Evolutionary conservation across 768 basidiomycete species (phyloP).

Genomic region (Xerocomellus chrysenteron): DNA sequence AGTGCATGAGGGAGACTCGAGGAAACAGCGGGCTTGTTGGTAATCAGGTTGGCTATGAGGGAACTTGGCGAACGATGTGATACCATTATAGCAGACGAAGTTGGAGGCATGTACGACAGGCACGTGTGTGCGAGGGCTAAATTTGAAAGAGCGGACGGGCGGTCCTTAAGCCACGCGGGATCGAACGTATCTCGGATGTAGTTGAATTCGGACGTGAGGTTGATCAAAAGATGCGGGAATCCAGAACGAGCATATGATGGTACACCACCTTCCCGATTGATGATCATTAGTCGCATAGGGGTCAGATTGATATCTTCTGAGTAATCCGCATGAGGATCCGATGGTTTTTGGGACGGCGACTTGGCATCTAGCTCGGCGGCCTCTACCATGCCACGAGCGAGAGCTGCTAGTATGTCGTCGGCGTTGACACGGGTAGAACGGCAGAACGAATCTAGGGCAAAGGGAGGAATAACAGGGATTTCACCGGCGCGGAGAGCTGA

Average conservation of each 20-base stretch:
- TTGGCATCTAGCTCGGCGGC: slow-evolving; percentile 50
- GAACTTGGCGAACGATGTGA: slow-evolving; percentile 95
- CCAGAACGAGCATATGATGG: slow-evolving; percentile 96
- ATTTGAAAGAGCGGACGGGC: slow-evolving; percentile 87
- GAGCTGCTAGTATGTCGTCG: slow-evolving; percentile 84
- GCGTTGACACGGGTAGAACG: slow-evolving; percentile 82
- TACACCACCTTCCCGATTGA: slow-evolving; percentile 94
- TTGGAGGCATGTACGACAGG: slow-evolving; percentile 86
- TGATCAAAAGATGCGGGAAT: slow-evolving; percentile 93
- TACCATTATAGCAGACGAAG: slow-evolving; percentile 94
- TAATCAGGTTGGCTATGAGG: slow-evolving; percentile 95
- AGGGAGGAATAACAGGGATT: slow-evolving; percentile 92
- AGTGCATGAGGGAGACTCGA: slow-evolving; percentile 94
- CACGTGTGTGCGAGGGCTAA: slow-evolving; percentile 83
- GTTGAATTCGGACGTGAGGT: slow-evolving; percentile 81
- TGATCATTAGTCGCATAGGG: slow-evolving; percentile 94
- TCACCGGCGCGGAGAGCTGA: slow-evolving; percentile 91
- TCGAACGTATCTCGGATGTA: slow-evolving; percentile 87
- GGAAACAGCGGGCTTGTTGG: slow-evolving; percentile 95
- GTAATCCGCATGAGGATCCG: slow-evolving; percentile 36
- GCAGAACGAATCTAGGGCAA: slow-evolving; percentile 89
- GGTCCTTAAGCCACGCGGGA: slow-evolving; percentile 66
- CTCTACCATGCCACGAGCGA: slow-evolving; percentile 80
- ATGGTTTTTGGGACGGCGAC: slow-evolving; percentile 29
- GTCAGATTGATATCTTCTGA: slow-evolving; percentile 76